Percentiles rank a stretch among this genome's conserved stretches.
Conservation (phyloP, 2,329 filamentous ascomycete genomes). For the Phaeosphaeria sp. region DNA sequence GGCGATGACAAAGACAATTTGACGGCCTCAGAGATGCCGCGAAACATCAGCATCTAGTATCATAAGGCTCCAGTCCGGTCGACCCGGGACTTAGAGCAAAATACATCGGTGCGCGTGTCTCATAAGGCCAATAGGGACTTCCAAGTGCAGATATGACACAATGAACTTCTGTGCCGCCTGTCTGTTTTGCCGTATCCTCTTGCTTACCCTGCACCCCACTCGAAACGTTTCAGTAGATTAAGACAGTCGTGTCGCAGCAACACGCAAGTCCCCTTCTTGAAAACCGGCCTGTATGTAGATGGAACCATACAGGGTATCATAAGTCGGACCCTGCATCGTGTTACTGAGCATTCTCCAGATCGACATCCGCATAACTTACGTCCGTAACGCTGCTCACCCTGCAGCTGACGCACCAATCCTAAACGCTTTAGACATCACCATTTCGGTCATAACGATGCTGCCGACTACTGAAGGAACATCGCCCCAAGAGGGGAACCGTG, state of each 20-base stretch:
- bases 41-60: background rate
- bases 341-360: background rate
- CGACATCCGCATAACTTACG: background rate
- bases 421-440: background rate
- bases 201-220: background rate
- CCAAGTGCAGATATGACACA: background rate
- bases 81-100: background rate
- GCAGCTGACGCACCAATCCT: background rate
- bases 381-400: background rate
- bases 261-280: background rate
- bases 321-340: too few species aligned
- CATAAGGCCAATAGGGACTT: background rate
- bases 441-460: background rate
- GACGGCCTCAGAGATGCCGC: background rate
- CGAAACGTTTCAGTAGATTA: background rate
- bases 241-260: background rate
- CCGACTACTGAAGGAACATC: background rate
- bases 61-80: background rate
- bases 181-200: background rate
- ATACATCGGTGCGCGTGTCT: background rate
- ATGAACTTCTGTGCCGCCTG: background rate
- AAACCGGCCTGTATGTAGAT: background rate
- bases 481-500: background rate
- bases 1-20: slow-evolving; percentile 7
- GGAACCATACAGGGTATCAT: background rate